A percentile compares a stretch with the other conserved stretches of the same genome.
These are phyloP conservation scores for Pleurotus pulmonarius DNA, from an alignment of 768 basidiomycete species.

Conservation along the genomic window DNA sequence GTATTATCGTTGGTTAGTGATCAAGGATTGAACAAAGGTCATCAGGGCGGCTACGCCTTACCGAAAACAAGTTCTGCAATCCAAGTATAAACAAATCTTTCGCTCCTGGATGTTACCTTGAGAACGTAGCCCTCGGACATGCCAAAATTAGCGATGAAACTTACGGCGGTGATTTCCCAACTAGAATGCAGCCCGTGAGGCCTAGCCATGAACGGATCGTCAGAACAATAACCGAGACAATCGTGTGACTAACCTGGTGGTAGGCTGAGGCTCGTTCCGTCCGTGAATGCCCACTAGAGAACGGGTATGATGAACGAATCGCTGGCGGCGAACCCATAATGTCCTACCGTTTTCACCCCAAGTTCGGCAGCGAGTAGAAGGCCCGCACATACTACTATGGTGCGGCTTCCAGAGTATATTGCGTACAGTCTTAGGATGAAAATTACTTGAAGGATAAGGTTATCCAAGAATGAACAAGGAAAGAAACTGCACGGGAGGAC, in stretches of 20 bases:
- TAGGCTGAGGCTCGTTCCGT: conserved; percentile 25
- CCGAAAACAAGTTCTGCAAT: conserved; percentile 33
- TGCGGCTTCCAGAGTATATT: conserved; percentile 21
- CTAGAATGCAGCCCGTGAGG: conserved; percentile 31
- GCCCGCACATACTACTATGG: conserved; percentile 15
- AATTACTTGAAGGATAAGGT: conserved; percentile 14
- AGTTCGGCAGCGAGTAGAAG: conserved; percentile 21
- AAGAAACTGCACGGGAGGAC: conserved; percentile 5
- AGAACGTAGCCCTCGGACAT: neutral
- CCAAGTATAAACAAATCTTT: conserved; percentile 31
- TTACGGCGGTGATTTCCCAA: conserved; percentile 23
- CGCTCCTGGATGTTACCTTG: neutral
- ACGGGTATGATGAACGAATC: no score
- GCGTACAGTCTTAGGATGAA: conserved; percentile 27
- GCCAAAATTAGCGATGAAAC: conserved; percentile 5
- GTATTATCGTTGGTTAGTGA: no score
- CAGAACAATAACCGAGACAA: neutral
- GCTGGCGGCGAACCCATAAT: no score
- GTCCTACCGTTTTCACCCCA: conserved; percentile 29
- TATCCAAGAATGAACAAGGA: neutral
- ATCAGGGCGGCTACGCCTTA: conserved; percentile 4
- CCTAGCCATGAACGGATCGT: conserved; percentile 14
- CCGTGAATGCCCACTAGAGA: conserved; percentile 32
- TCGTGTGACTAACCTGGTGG: conserved; percentile 20
- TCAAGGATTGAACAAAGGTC: no score